These are phyloP conservation scores for Schizopora paradoxa DNA, from an alignment of 1,284 basidiomycete species.

Conservation along the genomic window DNA sequence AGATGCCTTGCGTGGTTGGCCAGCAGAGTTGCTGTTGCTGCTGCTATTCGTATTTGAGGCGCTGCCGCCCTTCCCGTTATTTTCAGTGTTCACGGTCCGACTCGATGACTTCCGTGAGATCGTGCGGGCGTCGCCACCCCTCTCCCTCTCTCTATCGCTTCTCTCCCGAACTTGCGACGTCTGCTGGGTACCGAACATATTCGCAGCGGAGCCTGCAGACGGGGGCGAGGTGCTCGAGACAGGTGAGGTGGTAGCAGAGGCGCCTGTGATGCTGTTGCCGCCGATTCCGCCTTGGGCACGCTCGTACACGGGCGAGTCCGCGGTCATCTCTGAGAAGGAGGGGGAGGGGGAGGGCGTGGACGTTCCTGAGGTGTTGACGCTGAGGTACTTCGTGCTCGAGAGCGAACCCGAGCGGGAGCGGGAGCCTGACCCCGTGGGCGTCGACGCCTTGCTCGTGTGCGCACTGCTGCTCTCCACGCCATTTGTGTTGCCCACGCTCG, in stretches of 20 bases:
- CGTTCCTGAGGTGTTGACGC: slow-evolving; percentile 15
- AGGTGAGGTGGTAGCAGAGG: neutral
- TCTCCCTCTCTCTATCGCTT: too few relatives aligned
- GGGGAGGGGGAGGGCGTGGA: slow-evolving; percentile 4
- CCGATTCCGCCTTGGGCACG: neutral
- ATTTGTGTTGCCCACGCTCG: neutral
- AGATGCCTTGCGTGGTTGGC: slow-evolving; percentile 4
- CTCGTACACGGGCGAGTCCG: slow-evolving; percentile 1
- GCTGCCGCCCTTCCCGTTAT: too few relatives aligned
- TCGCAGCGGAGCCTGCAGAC: neutral
- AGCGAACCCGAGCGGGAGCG: slow-evolving; percentile 12
- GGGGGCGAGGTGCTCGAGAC: neutral
- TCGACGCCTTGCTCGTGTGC: neutral
- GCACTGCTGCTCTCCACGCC: neutral
- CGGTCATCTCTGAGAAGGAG: slow-evolving; percentile 5
- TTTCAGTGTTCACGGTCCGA: too few relatives aligned
- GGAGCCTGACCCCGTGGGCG: neutral
- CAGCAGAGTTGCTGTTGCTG: neutral
- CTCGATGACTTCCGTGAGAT: slow-evolving; percentile 16
- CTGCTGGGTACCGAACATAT: neutral
- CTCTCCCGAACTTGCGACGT: neutral
- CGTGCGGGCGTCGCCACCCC: slow-evolving; percentile 11
- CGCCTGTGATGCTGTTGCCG: slow-evolving; percentile 7
- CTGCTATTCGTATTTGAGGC: slow-evolving; percentile 1
- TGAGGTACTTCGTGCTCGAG: slow-evolving; percentile 12